These are phyloP conservation scores for Gypsophila paniculata DNA, from an alignment of 179 eudicot species.

Conservation along the genomic window DNA sequence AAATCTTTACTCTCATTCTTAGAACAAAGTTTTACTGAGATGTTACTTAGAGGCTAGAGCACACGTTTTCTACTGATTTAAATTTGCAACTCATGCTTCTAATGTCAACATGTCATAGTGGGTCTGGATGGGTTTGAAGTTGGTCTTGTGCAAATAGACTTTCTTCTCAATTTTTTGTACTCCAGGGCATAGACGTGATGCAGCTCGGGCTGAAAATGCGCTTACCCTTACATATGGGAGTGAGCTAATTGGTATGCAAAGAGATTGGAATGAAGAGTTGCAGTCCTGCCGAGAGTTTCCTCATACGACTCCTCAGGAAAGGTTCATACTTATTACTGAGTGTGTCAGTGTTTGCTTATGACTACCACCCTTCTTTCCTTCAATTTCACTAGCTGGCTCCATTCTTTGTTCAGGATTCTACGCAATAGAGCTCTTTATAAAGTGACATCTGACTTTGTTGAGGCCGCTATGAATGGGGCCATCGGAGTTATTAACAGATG, in stretches of 20 bases:
- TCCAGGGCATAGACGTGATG: constrained; percentile 90
- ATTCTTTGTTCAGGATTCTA: constrained; percentile 55
- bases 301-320: constrained; percentile 72
- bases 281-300: constrained; percentile 98
- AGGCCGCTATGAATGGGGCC: constrained; percentile 96
- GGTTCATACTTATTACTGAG: constrained; percentile 34
- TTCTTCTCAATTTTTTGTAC: constrained; percentile 13
- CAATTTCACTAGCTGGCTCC: constrained; percentile 1
- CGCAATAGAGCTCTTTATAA: constrained; percentile 94
- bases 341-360: background rate
- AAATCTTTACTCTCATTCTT: background rate
- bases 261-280: constrained; percentile 97
- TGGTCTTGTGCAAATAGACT: background rate
- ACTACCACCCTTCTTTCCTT: background rate
- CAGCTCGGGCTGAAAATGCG: constrained; percentile 89
- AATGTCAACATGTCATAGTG: background rate
- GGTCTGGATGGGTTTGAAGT: background rate
- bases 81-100: background rate
- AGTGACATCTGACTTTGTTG: constrained; percentile 96
- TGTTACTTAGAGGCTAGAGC: background rate
- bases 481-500: constrained; percentile 92
- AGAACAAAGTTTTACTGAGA: background rate
- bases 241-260: constrained; percentile 96
- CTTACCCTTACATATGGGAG: constrained; percentile 89
- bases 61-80: background rate